Percentiles rank a stretch among this genome's conserved stretches.
Conservation (phyloP, 225 moss, liverwort and hornwort genomes). For the Pleurozium schreberi region DNA sequence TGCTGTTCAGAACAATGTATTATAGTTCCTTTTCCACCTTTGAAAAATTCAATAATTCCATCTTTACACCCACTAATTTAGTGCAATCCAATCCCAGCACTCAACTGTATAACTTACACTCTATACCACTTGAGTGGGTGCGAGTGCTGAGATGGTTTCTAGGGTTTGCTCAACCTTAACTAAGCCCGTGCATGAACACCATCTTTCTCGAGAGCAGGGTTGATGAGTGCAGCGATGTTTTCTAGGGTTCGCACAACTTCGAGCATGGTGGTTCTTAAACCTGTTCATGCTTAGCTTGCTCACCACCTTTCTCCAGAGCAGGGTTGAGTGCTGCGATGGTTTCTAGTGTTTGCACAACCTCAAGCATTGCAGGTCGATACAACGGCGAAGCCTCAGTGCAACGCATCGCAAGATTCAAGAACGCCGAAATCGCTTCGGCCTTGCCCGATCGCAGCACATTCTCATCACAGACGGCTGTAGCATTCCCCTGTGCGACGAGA, state of each 20-base stretch:
- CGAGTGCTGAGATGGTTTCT: not conserved
- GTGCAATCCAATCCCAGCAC: not conserved
- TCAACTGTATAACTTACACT: too few species aligned
- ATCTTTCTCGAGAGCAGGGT: not conserved
- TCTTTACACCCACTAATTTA: not conserved
- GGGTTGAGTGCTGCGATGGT: not conserved
- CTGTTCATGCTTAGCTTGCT: not conserved
- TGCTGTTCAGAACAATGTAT: too few species aligned
- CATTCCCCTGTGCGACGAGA: constrained; percentile 11
- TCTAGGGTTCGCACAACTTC: constrained; percentile 34
- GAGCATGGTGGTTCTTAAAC: constrained; percentile 25
- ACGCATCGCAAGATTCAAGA: constrained; percentile 11
- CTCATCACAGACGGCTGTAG: constrained; percentile 21
- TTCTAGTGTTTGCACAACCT: constrained; percentile 37
- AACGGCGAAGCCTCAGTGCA: not conserved
- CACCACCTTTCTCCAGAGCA: not conserved
- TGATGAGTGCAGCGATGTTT: not conserved
- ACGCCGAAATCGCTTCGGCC: constrained; percentile 20
- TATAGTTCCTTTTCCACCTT: not conserved
- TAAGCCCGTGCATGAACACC: not conserved
- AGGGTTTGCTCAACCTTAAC: constrained; percentile 33
- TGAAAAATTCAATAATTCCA: not conserved
- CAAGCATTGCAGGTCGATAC: constrained; percentile 53
- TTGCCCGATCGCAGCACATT: constrained; percentile 18
- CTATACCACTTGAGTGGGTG: too few species aligned